These are phyloP conservation scores for Hibiscus tridactylites DNA, from an alignment of 345 rosid species.

Conservation along the genomic window DNA sequence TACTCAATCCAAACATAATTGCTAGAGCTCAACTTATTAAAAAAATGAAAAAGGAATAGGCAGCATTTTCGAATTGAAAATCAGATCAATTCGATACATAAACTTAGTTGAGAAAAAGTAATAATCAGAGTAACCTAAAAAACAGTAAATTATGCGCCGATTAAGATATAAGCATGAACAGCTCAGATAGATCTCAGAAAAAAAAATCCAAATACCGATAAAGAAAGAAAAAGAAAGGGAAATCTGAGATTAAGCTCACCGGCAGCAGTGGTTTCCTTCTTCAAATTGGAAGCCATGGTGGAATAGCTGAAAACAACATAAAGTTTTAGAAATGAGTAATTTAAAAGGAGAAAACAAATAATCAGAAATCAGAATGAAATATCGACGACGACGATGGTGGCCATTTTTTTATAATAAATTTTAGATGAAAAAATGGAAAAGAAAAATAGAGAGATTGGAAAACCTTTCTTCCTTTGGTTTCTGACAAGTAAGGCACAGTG, in stretches of 20 bases:
- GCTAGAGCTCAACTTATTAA: background rate
- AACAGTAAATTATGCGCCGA: background rate
- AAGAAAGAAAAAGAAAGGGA: background rate
- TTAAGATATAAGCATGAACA: background rate
- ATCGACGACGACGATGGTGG: background rate
- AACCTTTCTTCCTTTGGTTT: background rate
- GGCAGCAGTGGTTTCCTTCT: slow-evolving; percentile 41
- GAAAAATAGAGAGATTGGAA: background rate
- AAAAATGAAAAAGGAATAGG: background rate
- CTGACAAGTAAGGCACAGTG: background rate
- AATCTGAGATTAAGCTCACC: slow-evolving; percentile 28
- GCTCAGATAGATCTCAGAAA: slow-evolving; percentile 4
- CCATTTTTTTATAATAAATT: background rate
- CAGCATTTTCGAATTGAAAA: background rate
- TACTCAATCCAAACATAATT: background rate
- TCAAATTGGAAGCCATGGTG: slow-evolving; percentile 52
- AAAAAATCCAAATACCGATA: background rate
- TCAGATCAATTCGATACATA: background rate
- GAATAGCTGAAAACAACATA: slow-evolving; percentile 12
- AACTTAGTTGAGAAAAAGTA: background rate
- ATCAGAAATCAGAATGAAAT: background rate
- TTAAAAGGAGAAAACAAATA: background rate
- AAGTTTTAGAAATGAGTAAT: background rate
- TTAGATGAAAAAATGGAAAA: background rate
- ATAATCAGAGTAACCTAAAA: background rate